phyloP scores from a whole-genome alignment of 441 rosid genomes.

The Aleurites moluccanus region DNA sequence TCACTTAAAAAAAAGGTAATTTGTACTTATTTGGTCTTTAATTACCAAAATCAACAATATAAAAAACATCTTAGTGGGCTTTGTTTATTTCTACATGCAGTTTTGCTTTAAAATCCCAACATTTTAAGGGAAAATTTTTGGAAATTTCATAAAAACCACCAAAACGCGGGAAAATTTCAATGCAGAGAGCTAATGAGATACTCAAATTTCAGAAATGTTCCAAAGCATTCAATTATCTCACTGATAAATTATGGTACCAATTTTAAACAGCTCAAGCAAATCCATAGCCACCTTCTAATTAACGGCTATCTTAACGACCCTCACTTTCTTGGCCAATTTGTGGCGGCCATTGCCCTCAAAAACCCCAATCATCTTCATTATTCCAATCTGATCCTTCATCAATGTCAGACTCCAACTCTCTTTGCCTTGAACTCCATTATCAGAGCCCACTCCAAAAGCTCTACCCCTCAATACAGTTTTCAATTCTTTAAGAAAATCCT shows the following conservation, averaged over 20 bases:
- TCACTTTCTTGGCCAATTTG: constrained; percentile 47
- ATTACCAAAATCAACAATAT: too few relatives aligned
- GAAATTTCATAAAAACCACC: neutral
- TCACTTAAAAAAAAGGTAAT: too few relatives aligned
- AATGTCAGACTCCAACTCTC: constrained; percentile 44
- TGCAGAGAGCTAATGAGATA: neutral
- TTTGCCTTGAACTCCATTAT: constrained; percentile 44
- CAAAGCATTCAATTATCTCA: constrained; percentile 28
- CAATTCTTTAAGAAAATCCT: constrained; percentile 40
- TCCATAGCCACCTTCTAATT: constrained; percentile 47
- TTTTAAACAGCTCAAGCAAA: constrained; percentile 43
- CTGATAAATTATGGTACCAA: constrained; percentile 25
- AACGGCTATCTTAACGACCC: constrained; percentile 37
- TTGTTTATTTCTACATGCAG: too few relatives aligned
- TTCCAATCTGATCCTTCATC: constrained; percentile 40
- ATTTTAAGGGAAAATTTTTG: too few relatives aligned
- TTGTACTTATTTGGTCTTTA: too few relatives aligned
- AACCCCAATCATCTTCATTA: constrained; percentile 42
- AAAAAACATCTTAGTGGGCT: too few relatives aligned
- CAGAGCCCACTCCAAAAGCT: constrained; percentile 52
- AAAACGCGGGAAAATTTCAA: neutral
- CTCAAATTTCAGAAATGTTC: neutral
- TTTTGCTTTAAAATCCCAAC: too few relatives aligned
- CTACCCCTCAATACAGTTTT: constrained; percentile 42
- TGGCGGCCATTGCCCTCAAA: constrained; percentile 47